Conservation (phyloP, 2,329 filamentous ascomycete genomes). For the Sphaerulina populicola region DNA sequence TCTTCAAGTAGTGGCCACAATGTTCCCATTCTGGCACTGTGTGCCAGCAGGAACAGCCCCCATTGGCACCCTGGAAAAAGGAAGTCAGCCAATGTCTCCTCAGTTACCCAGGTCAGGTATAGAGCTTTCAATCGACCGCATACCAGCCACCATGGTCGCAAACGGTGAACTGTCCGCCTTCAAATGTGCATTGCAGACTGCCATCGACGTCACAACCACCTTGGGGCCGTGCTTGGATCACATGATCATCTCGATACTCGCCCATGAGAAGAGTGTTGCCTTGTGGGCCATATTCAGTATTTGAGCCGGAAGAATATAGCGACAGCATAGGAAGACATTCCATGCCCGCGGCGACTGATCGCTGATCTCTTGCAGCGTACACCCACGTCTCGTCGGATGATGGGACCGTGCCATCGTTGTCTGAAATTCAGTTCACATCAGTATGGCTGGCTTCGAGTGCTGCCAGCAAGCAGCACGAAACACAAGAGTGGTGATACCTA, state of each 20-base stretch:
- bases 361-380: constrained; percentile 25
- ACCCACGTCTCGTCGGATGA: constrained; percentile 22
- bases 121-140: background rate
- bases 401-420: constrained; percentile 21
- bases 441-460: background rate
- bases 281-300: constrained; percentile 23
- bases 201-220: constrained; percentile 26
- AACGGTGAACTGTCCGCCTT: constrained; percentile 25
- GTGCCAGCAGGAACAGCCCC: constrained; percentile 28
- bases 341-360: constrained; percentile 33
- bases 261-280: constrained; percentile 21
- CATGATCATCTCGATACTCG: constrained; percentile 30
- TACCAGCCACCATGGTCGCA: constrained; percentile 30
- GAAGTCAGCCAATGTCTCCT: background rate
- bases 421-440: constrained; percentile 31
- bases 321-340: constrained; percentile 31
- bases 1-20: background rate
- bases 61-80: constrained; percentile 22
- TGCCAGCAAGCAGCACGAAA: background rate
- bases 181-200: constrained; percentile 24
- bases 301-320: constrained; percentile 20
- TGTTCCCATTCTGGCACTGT: constrained; percentile 21
- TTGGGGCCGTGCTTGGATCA: constrained; percentile 26
- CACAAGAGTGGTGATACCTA: too few species aligned
- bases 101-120: too few species aligned